Evolutionary conservation across 352 stramenopile species (phyloP), one percentile per base, ranked within the genome.

Genomic region (Globisporangium barbulae): DNA sequence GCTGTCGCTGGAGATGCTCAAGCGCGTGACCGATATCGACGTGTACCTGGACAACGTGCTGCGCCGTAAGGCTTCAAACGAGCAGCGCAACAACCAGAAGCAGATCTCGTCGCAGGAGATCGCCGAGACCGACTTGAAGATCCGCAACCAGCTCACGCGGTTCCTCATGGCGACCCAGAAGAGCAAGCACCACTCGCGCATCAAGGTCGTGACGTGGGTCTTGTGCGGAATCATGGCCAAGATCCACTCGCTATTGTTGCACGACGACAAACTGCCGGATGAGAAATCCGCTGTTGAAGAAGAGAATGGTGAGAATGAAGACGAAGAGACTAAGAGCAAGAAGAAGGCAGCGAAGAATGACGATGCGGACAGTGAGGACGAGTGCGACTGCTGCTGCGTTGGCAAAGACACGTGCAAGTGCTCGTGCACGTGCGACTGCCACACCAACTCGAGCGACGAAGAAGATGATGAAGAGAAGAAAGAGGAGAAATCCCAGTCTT

Each of bases 161-260:
- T 94, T 92, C 64, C 63, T 94, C 21, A 41, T 84, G 41, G 75
- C 71, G 28, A 85, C 85, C 3, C 81, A 91, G 39, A 91, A 89
- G 59, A 91, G 83, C 65, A 85, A 76, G 47, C 78, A 96, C 54
- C 79, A 93, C 45, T 93, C 87, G 31, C 79, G 87, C 9, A 77
- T 93, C 25, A 94, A 92, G 49, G 85, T 94, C 1, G 79, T 96
- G 25, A 92, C 87, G 56, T 96, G 85, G 85, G 87, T 96, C 12
- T 70, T 96, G 30, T 96, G 85, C 30, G 86, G 85, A 13, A 79
- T 96, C 30, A 87, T 96, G 59, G 87, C 87, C 4, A 96, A 96
- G 67, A 91, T 89, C 37, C 86, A 93, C 54, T 78, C 80, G 10
- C 57, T 96, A 41, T 62, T 96, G 41, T 56, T 85, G 47, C 80